Evolutionary conservation across 495 filamentous ascomycete genomes (phyloP).

Genomic region (Lineolata rhizophorae): DNA sequence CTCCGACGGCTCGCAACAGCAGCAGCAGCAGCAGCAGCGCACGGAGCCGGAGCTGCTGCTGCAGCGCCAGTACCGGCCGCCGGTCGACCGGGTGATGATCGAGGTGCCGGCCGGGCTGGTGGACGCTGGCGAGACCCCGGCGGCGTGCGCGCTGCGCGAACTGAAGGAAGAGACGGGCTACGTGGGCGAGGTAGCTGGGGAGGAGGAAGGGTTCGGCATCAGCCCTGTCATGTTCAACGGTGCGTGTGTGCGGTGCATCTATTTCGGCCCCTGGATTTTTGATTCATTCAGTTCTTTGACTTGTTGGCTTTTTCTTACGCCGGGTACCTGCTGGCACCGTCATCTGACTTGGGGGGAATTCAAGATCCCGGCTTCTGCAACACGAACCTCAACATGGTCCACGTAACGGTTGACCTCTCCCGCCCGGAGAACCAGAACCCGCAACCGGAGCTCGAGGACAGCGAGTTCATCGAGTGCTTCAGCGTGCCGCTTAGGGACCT

Average conservation of each 20-base stretch:
- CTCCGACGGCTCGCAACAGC: slow-evolving; percentile 25
- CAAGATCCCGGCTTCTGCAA: slow-evolving; percentile 64
- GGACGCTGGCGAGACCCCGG: slow-evolving; percentile 57
- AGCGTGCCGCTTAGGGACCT: slow-evolving; percentile 41
- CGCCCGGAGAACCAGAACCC: slow-evolving; percentile 46
- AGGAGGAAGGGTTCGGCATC: slow-evolving; percentile 16
- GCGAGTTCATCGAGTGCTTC: slow-evolving; percentile 81
- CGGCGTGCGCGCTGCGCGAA: slow-evolving; percentile 60
- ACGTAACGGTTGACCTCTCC: slow-evolving; percentile 57
- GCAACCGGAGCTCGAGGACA: slow-evolving; percentile 58
- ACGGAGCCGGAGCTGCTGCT: slow-evolving; percentile 33
- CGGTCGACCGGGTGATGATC: slow-evolving; percentile 52
- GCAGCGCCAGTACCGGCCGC: slow-evolving; percentile 53
- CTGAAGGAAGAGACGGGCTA: slow-evolving; percentile 85
- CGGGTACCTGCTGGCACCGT: too few relatives aligned
- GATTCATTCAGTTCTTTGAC: slow-evolving; percentile 1
- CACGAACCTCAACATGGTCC: slow-evolving; percentile 67
- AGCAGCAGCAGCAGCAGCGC: slow-evolving; percentile 54
- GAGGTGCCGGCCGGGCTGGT: slow-evolving; percentile 75
- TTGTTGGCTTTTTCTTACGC: too few relatives aligned
- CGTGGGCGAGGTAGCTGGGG: slow-evolving; percentile 25
- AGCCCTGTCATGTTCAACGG: slow-evolving; percentile 75
- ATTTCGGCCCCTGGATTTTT: background rate
- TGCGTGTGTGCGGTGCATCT: slow-evolving; percentile 14
- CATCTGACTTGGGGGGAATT: too few relatives aligned